Evolutionary conservation across 2,329 filamentous ascomycete genomes (phyloP).

Genomic region (Herpotrichia juniperi): DNA sequence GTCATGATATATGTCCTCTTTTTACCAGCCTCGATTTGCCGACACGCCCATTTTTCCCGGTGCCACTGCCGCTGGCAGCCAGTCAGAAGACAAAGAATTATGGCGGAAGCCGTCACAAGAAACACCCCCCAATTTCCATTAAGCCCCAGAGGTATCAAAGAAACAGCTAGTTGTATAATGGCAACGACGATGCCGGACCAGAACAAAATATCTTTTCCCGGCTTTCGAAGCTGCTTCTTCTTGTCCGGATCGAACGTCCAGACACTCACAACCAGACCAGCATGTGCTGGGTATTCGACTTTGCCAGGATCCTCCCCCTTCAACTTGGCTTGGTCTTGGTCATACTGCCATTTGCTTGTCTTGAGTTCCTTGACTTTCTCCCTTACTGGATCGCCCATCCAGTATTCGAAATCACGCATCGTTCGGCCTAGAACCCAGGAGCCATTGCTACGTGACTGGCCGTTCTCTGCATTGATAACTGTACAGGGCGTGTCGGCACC

Average conservation of each 20-base stretch:
- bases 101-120: slow-evolving; percentile 13
- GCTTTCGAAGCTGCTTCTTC: not conserved
- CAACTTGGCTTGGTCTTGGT: too few relatives aligned
- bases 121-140: slow-evolving; percentile 21
- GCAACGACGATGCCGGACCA: slow-evolving; percentile 13
- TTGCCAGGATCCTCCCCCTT: not conserved
- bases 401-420: slow-evolving; percentile 18
- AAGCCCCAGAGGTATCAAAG: slow-evolving; percentile 15
- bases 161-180: slow-evolving; percentile 16
- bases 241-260: slow-evolving; percentile 6
- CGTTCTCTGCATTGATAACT: slow-evolving; percentile 17
- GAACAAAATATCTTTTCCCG: slow-evolving; percentile 4
- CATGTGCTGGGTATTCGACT: slow-evolving; percentile 4
- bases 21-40: slow-evolving; percentile 2
- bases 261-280: slow-evolving; percentile 10
- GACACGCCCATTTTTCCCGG: slow-evolving; percentile 20
- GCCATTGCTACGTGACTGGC: slow-evolving; percentile 14
- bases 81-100: slow-evolving; percentile 10
- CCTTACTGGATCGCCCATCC: slow-evolving; percentile 12
- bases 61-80: slow-evolving; percentile 18
- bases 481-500: slow-evolving; percentile 12
- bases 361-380: slow-evolving; percentile 2
- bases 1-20: slow-evolving; percentile 18
- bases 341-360: slow-evolving; percentile 8
- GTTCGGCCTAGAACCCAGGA: slow-evolving; percentile 18